Evolutionary conservation across 2,329 filamentous ascomycete genomes (phyloP), one percentile per base, ranked within the genome.

Genomic region (Trichoderma semiorbis): DNA sequence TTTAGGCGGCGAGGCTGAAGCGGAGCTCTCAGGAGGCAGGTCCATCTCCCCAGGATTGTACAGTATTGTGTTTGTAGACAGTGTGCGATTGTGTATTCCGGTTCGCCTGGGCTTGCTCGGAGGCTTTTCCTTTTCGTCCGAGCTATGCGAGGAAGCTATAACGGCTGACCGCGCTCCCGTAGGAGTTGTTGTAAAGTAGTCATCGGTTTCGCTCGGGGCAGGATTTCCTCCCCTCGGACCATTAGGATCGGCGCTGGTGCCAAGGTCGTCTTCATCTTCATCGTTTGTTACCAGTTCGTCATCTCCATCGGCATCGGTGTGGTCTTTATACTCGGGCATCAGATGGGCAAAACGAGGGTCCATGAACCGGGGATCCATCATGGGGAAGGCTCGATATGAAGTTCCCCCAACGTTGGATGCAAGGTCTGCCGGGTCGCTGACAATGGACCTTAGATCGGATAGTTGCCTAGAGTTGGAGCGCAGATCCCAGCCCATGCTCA

Each of bases 221-320:
- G 79, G 80, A 43, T 78, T 79, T 7, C 80, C 79, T 73, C 18
- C 76, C 75, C n/a, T 75, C 77, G 69, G 75, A 75, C 53, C 75
- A 75, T 66, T 79, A 79, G 71, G 82, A 78, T 21, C 77, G 79
- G n/a, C 79, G 75, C 86, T 83, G 75, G 83, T 83, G 16, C 78
- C 81, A 18, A 85, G 84, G 64, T 89, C 86, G 70, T 89, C 88
- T 55, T 91, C 87, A 36, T 90, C 89, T 71, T 95, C 92, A 70
- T 94, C 92, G 70, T 94, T 93, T 4, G 92, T 95, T 14, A 93
- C 87, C n/a, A 95, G 84, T 80, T 98, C 95, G 76, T 97, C 95
- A 77, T 98, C 95, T 0, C 94, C 93, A 78, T 97, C 94, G 7
- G 91, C 93, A 77, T 96, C 93, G 0, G 93, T 94, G 72, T 94